phyloP scores from a whole-genome alignment of 805 yeast species.

The Cyberlindnera xishuangbannaensis region DNA sequence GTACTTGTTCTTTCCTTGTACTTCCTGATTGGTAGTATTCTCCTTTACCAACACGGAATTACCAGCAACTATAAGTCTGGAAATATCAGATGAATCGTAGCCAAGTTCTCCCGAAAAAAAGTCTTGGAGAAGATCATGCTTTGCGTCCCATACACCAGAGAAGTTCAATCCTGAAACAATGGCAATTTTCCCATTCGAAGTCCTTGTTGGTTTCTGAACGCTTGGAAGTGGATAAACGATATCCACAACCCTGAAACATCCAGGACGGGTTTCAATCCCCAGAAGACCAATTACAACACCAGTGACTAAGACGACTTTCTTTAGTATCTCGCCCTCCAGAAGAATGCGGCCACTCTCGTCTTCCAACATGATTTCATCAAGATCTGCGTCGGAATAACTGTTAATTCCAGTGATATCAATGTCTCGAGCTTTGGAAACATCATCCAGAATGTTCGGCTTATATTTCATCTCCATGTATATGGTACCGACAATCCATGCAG shows the following conservation, averaged over 20 bases:
- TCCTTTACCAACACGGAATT: slow-evolving; percentile 41
- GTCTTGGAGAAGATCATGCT: slow-evolving; percentile 56
- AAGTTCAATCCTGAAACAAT: slow-evolving; percentile 73
- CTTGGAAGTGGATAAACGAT: slow-evolving; percentile 63
- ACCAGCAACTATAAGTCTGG: slow-evolving; percentile 67
- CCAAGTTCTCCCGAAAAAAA: slow-evolving; percentile 69
- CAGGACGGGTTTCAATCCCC: slow-evolving; percentile 81
- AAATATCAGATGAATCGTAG: slow-evolving; percentile 28
- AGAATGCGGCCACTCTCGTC: slow-evolving; percentile 89
- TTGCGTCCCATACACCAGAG: slow-evolving; percentile 38
- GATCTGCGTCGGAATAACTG: slow-evolving; percentile 49
- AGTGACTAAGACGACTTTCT: slow-evolving; percentile 62
- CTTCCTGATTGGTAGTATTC: slow-evolving; percentile 15
- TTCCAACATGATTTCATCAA: slow-evolving; percentile 69
- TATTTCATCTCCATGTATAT: slow-evolving; percentile 76
- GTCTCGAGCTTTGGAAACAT: slow-evolving; percentile 53
- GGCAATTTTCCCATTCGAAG: slow-evolving; percentile 43
- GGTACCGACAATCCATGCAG: slow-evolving; percentile 85
- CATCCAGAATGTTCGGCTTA: slow-evolving; percentile 81
- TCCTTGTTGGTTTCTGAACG: slow-evolving; percentile 38
- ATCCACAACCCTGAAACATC: slow-evolving; percentile 80
- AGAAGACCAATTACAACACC: slow-evolving; percentile 84
- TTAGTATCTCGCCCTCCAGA: slow-evolving; percentile 56
- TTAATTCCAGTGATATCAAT: slow-evolving; percentile 34
- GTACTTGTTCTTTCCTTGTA: slow-evolving; percentile 27